Base-by-base conservation (phyloP, 2,329 filamentous ascomycete genomes). In the Exophiala mesophila region DNA sequence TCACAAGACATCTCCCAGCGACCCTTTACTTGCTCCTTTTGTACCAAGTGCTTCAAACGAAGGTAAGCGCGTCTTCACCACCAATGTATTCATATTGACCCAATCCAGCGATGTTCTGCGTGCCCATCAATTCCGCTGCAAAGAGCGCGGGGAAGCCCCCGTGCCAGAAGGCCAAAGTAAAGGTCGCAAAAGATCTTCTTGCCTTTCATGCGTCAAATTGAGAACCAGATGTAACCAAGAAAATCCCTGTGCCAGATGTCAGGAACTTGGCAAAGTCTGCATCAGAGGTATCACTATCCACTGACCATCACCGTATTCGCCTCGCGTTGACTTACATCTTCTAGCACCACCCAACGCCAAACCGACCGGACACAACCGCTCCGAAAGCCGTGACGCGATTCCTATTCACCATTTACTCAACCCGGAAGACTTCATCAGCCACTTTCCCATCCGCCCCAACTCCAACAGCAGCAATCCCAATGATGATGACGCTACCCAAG, bases 31-130 rank as follows among this genome's bases (percentile, higher is more conserved):
- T 52, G 49, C 29, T 42, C 26, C 21, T 52, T 52, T 36, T 52
- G 49, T n/a, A 49, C 49, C 20, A 52, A 52, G 33, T 47, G 45
- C 26, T 52, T 52, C 32, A 52, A 52, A 30, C 43, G 49, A 43
- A 52, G 49, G 49, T 52, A 44, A 24, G 28, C 7, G 10, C 23
- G 6, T 7, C 23, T 34, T 19, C 7, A 10, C 32, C 5, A 9
- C 21, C 24, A 21, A n/a, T 16, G 16, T 34, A 10, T 29, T 43
- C 3, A 44, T 13, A 7, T 35, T 19, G 12, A n/a, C n/a, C n/a
- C n/a, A n/a, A n/a, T 3, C 16, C 13, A 52, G 49, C 39, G 49
- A 52, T 30, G 49, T 52, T 3, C 46, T 52, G 17, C 49, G 49
- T 13, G 49, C 49, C 17, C 49, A 52, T 38, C 49, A 52, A 26